Evolutionary conservation across 495 filamentous ascomycete genomes (phyloP).

Genomic region (Xylaria nigripes): DNA sequence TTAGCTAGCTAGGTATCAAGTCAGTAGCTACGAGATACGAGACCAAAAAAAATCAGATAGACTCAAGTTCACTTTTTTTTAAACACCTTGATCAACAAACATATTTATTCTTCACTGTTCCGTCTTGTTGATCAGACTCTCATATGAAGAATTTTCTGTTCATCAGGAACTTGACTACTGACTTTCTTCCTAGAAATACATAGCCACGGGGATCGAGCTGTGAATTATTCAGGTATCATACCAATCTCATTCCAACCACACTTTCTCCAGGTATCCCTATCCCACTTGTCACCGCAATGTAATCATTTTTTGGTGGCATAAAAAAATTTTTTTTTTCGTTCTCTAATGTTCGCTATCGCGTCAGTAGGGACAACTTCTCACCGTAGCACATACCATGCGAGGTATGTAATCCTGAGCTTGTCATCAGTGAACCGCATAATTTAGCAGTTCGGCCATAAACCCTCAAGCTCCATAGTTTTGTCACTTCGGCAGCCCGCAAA

Average conservation of each 20-base stretch:
- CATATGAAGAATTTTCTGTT: no score
- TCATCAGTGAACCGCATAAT: neutral
- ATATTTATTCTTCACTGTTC: neutral
- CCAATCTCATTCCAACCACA: no score
- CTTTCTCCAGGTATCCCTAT: neutral
- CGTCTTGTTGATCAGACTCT: neutral
- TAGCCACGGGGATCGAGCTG: no score
- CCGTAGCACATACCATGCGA: neutral
- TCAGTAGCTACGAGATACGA: constrained; percentile 5
- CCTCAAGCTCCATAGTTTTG: neutral
- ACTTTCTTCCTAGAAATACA: no score
- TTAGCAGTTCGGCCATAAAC: neutral
- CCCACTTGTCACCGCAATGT: neutral
- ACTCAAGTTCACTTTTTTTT: neutral
- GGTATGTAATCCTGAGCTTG: neutral
- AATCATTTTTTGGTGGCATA: neutral
- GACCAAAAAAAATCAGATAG: neutral
- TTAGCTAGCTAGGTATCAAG: no score
- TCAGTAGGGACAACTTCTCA: neutral
- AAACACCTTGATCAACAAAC: neutral
- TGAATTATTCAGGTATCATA: no score
- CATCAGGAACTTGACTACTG: no score
- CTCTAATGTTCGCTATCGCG: neutral
- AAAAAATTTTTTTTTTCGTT: neutral
- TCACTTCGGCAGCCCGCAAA: neutral